These are phyloP conservation scores for Suillus cothurnatus DNA, from an alignment of 768 basidiomycete species.

Conservation along the genomic window DNA sequence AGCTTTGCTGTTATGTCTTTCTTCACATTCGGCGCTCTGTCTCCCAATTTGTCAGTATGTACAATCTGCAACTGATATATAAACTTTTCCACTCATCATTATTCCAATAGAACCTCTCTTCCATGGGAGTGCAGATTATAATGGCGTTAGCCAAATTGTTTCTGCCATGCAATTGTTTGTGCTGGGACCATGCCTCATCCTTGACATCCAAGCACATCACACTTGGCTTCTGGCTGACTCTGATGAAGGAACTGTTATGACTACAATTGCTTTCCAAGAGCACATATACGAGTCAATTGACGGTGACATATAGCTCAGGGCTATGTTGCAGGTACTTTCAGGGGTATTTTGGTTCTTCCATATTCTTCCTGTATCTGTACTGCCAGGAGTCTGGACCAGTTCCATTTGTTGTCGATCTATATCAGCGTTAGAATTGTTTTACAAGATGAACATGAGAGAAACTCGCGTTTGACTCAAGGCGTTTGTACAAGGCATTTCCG, in stretches of 20 bases:
- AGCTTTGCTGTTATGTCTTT: neutral
- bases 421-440: slow-evolving; percentile 3
- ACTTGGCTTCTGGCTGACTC: too few relatives aligned
- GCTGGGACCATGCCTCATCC: neutral
- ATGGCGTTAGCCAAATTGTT: neutral
- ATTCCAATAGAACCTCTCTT: neutral
- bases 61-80: neutral
- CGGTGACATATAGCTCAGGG: neutral
- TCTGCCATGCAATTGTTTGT: neutral
- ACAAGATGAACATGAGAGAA: neutral
- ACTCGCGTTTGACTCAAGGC: slow-evolving; percentile 46
- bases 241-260: neutral
- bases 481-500: slow-evolving; percentile 48
- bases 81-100: neutral
- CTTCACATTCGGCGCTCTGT: neutral
- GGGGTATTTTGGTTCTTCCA: slow-evolving; percentile 8
- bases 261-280: neutral
- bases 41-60: neutral
- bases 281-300: neutral
- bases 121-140: neutral
- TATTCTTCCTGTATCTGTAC: slow-evolving; percentile 54
- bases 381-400: slow-evolving; percentile 65
- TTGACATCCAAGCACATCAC: too few relatives aligned
- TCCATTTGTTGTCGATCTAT: slow-evolving; percentile 47
- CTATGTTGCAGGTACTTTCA: neutral